Evolutionary conservation across 2,329 filamentous ascomycete species (phyloP).

Genomic region (Phyllosticta citriasiana): DNA sequence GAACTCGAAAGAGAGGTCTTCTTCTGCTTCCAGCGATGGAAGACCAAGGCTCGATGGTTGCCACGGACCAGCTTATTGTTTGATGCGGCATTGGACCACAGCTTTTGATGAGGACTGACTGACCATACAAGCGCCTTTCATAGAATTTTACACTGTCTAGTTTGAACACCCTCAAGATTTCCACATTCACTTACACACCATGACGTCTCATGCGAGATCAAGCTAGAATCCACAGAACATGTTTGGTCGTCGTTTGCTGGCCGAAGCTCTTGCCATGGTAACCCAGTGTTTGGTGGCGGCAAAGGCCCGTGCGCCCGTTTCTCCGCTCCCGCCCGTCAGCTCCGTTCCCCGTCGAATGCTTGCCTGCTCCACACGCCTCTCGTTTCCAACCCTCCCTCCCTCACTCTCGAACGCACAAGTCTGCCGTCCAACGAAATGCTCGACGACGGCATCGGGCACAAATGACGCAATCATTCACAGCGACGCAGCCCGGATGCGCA

Average conservation of each 20-base stretch:
- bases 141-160: too few species aligned
- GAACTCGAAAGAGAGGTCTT: too few species aligned
- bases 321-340: background rate
- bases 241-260: background rate
- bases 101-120: background rate
- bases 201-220: background rate
- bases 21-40: too few species aligned
- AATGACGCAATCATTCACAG: background rate
- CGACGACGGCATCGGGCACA: background rate
- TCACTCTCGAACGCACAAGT: background rate
- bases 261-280: background rate
- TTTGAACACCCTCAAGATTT: too few species aligned
- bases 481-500: background rate
- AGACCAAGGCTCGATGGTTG: too few species aligned
- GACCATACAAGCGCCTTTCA: too few species aligned
- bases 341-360: background rate
- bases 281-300: background rate
- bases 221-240: background rate
- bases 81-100: background rate
- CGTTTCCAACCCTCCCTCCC: background rate
- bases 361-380: background rate
- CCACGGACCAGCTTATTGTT: too few species aligned
- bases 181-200: background rate
- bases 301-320: background rate
- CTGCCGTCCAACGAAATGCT: background rate